Evolutionary conservation across 1,284 basidiomycete genomes (phyloP).

Genomic region (Rhodotorula sp.): DNA sequence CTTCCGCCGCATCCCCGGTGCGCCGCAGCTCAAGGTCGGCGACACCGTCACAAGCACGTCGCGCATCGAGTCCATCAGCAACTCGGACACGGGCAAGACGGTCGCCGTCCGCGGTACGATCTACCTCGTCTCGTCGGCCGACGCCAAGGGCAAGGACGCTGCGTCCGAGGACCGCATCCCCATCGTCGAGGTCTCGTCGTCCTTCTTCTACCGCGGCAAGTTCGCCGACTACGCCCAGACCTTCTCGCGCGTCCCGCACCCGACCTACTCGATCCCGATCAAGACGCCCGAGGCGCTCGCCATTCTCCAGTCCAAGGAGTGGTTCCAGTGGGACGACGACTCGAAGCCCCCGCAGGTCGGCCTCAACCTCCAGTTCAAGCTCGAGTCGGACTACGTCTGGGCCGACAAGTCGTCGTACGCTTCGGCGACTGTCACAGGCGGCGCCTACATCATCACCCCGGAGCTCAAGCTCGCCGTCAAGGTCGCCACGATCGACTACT

Average conservation of each 20-base stretch:
- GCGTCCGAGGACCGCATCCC: conserved; percentile 58
- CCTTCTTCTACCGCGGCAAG: conserved; percentile 94
- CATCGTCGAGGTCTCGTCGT: conserved; percentile 89
- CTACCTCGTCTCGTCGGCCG: conserved; percentile 58
- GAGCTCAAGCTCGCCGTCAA: conserved; percentile 58
- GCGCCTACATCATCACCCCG: conserved; percentile 59
- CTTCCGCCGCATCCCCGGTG: conserved; percentile 82
- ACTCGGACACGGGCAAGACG: conserved; percentile 82
- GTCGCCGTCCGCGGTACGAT: conserved; percentile 82
- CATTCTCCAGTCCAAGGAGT: conserved; percentile 91
- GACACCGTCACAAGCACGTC: conserved; percentile 90
- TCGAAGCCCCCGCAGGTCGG: conserved; percentile 72
- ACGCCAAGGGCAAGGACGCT: conserved; percentile 55
- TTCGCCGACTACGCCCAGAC: conserved; percentile 94
- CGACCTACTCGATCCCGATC: conserved; percentile 79
- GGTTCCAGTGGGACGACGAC: conserved; percentile 94
- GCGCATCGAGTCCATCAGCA: conserved; percentile 82
- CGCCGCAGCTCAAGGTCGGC: conserved; percentile 74
- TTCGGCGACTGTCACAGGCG: conserved; percentile 77
- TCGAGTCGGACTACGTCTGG: conserved; percentile 81
- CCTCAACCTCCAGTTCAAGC: conserved; percentile 83
- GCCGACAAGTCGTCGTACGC: conserved; percentile 86
- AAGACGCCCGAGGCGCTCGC: conserved; percentile 78
- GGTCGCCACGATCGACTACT: conserved; percentile 83
- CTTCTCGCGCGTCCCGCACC: conserved; percentile 87